phyloP scores from a whole-genome alignment of 2,329 filamentous ascomycete species.

The Diaporthe longicolla region DNA sequence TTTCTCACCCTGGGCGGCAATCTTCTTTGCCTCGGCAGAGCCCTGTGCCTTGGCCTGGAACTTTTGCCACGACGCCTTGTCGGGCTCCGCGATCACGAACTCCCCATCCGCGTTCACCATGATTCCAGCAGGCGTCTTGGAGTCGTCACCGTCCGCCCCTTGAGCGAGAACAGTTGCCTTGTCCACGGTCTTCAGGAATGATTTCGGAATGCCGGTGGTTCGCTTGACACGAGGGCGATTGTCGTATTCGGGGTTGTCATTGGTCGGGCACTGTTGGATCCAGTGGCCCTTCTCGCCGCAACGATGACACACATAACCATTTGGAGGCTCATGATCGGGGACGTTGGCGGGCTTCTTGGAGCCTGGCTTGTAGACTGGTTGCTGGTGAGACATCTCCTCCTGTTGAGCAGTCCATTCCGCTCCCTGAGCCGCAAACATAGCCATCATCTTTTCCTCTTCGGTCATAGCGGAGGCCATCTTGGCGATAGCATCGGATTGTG shows the following conservation, averaged over 20 bases:
- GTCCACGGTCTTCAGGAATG: constrained; percentile 95
- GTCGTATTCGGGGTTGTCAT: constrained; percentile 96
- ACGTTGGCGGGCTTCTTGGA: constrained; percentile 80
- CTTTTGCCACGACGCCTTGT: constrained; percentile 96
- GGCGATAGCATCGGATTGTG: constrained; percentile 68
- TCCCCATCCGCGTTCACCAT: constrained; percentile 99
- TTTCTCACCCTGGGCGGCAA: constrained; percentile 82
- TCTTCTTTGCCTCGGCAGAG: constrained; percentile 85
- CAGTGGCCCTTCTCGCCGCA: constrained; percentile 99
- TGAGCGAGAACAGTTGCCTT: constrained; percentile 84
- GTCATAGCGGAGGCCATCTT: constrained; percentile 86
- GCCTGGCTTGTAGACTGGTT: constrained; percentile 72
- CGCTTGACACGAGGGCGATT: constrained; percentile 93
- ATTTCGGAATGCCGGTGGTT: constrained; percentile 95
- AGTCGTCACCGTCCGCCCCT: constrained; percentile 82
- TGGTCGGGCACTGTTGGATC: constrained; percentile 99
- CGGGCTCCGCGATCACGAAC: constrained; percentile 95
- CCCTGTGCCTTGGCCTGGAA: constrained; percentile 96
- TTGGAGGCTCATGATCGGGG: constrained; percentile 92
- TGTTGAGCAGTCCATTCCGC: constrained; percentile 95
- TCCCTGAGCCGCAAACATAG: constrained; percentile 90
- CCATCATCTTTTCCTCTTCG: constrained; percentile 93
- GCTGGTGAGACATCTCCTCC: constrained; percentile 88
- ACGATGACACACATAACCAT: constrained; percentile 95
- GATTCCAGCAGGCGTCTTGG: constrained; percentile 86